Conservation (phyloP, 495 filamentous ascomycete genomes). For the Chaetomium fimeti region DNA sequence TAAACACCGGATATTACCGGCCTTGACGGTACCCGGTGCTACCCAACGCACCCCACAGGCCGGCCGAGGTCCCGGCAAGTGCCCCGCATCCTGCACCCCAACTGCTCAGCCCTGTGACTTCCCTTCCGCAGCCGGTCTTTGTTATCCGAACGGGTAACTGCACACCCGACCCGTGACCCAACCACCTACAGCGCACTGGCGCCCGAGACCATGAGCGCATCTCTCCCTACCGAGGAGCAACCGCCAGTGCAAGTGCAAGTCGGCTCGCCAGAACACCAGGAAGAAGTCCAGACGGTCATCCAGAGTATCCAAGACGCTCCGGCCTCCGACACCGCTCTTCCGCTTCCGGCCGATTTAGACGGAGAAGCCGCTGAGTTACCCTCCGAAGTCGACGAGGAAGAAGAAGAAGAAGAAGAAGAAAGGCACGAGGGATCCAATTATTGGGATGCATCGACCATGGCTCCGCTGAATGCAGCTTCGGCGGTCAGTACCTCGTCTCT, state of each 20-base stretch:
- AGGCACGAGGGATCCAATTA: slow-evolving; percentile 41
- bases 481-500: slow-evolving; percentile 46
- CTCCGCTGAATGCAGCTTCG: slow-evolving; percentile 55
- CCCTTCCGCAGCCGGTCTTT: background rate
- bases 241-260: background rate
- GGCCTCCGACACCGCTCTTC: slow-evolving; percentile 4
- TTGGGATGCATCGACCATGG: slow-evolving; percentile 55
- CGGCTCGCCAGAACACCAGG: background rate
- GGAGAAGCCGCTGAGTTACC: slow-evolving; percentile 9
- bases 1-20: background rate
- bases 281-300: slow-evolving; percentile 9
- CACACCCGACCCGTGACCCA: background rate
- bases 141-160: slow-evolving; percentile 6
- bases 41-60: background rate
- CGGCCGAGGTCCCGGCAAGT: slow-evolving; percentile 1
- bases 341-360: slow-evolving; percentile 2
- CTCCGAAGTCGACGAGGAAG: background rate
- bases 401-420: slow-evolving; percentile 11
- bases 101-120: too few species aligned
- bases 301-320: background rate
- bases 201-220: slow-evolving; percentile 1
- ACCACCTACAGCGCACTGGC: background rate
- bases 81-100: background rate
- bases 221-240: background rate
- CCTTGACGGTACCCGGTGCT: slow-evolving; percentile 1